Evolutionary conservation across 2,329 filamentous ascomycete genomes (phyloP), one percentile per base, ranked within the genome.

Genomic region (Hypocrella siamensis): DNA sequence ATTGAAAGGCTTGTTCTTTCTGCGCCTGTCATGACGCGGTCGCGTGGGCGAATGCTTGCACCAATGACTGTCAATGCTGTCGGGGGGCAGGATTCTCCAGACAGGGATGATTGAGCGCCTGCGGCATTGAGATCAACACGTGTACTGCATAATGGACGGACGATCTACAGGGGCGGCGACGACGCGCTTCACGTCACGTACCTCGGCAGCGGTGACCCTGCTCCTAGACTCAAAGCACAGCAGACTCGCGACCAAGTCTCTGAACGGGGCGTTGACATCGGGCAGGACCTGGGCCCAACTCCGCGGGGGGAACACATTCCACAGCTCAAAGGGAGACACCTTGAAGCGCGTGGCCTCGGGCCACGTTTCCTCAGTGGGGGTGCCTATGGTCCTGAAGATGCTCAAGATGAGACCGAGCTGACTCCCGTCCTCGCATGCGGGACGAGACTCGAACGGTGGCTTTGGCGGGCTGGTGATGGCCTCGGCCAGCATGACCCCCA

Each of bases 341-440:
- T 54, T 62, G 45, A 92, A 79, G 1, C 48, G 47, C 9, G 56
- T 56, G 5, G 82, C 79, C 53, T 86, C 83, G 3, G 90, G 90
- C 90, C 90, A 98, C 0, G 63, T 73, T 32, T 76, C 61, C n/a
- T 65, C 54, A 28, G 79, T 79, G 0, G 90, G 90, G 2, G 86
- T 94, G 2, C 92, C 92, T 6, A 98, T 54, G 1, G 79, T 92
- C 54, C 81, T 77, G 57, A 98, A 96, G 22, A 96, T 88, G 46
- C 84, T 93, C 32, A 86, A 67, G 35, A 98, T 88, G 31, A 98
- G 62, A 0, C 83, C 81, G 25, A 98, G 63, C 54, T 98, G 90
- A 47, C 82, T 96, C 0, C 92, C 90, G 31, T 96, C 67, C 43
- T 93, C 83, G 37, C 70, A 63, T 0, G 59, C 63, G 3, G 65